Evolutionary conservation across 2,329 filamentous ascomycete species (phyloP), one percentile per base, ranked within the genome.

Genomic region (Tothia fuscella): DNA sequence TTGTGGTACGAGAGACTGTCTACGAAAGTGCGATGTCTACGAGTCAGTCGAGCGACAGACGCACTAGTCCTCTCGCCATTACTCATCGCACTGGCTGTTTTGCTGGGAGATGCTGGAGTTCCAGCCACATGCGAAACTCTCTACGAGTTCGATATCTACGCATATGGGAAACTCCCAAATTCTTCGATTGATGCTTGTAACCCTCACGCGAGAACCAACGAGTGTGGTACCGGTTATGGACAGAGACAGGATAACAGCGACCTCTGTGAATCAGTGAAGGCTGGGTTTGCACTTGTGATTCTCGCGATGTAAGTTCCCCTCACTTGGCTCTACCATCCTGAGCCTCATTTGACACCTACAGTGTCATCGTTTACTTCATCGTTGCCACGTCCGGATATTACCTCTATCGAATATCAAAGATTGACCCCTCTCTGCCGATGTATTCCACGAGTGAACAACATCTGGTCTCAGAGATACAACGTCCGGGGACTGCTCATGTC

Each of bases 111-210:
- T 24, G 20, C 38, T 2, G 38, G 38, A 30, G 25, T 40, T 3
- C 38, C 38, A 22, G 20, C 20, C n/a, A 24, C 6, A 14, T 40
- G 38, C n/a, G 28, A 16, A 6, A 24, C 22, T 22, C 38, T 40
- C 13, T 40, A 30, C 38, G 21, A 24, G 3, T 40, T 31, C 6
- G 21, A 22, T 4, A 20, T 19, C 26, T 24, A 22, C 38, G 25
- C 25, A 12, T 22, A 16, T 7, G 38, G 26, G 16, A 32, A 30
- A 16, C 38, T 10, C 19, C 25, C 26, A 28, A 22, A n/a, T 20
- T 40, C 16, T 21, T 40, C n/a, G 22, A 28, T 32, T 28, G 26
- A 40, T 12, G 26, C 25, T 28, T 30, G 38, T 13, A 32, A 40
- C 25, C 22, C 35, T 17, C 22, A 32, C 13, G 38, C 21, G 17